Conservation (phyloP, 345 rosid species). For the Populus simonii region DNA sequence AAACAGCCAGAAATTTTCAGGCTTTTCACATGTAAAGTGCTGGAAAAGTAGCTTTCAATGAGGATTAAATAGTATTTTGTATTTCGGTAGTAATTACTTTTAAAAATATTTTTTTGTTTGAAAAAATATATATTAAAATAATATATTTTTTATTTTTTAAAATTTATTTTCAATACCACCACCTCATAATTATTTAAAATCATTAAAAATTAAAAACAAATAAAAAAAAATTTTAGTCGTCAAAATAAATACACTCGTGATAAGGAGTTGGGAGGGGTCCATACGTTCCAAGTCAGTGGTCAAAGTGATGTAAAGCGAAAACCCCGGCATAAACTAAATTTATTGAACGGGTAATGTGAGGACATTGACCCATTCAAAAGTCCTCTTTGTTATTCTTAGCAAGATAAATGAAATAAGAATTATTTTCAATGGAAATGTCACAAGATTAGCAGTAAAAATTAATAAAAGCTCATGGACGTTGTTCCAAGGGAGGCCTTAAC, state of each 20-base stretch:
- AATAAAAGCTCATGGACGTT: not conserved
- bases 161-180: no score
- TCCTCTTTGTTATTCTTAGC: not conserved
- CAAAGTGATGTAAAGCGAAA: not conserved
- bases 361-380: not conserved
- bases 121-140: no score
- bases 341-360: not conserved
- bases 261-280: not conserved
- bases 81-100: no score
- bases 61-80: no score
- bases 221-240: no score
- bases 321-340: not conserved
- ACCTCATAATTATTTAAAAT: no score
- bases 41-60: not conserved
- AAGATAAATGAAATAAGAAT: no score
- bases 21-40: constrained; percentile 6
- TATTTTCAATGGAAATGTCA: not conserved
- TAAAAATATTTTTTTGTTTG: no score
- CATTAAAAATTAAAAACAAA: no score
- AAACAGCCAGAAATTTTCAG: not conserved
- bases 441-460: not conserved
- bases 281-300: not conserved
- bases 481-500: constrained; percentile 12
- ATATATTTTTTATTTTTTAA: no score
- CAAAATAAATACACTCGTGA: no score